Conservation (phyloP, 257 asterid species). For the Solanum medicagineum region DNA sequence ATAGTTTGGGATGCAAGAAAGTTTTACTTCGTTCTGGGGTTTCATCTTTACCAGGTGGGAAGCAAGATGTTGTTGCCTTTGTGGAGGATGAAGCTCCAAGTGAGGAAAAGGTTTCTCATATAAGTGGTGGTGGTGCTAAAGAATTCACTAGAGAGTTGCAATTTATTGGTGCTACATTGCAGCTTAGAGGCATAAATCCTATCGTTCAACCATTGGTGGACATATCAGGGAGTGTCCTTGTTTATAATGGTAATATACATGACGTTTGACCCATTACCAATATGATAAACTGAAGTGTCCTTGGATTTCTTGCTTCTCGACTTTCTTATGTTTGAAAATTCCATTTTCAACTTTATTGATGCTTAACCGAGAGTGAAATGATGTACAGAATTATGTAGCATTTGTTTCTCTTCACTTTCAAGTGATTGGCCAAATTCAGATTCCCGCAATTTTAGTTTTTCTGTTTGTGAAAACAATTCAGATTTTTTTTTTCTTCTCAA, state of each 20-base stretch:
- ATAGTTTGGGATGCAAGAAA: slow-evolving; percentile 54
- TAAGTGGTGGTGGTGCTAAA: not conserved
- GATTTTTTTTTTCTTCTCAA: not conserved
- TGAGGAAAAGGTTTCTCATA: not conserved
- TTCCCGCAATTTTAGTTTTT: not conserved
- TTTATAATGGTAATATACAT: slow-evolving; percentile 63
- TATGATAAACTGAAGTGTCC: not conserved
- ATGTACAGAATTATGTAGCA: not conserved
- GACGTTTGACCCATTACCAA: not conserved
- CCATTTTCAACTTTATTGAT: not conserved
- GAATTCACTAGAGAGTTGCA: slow-evolving; percentile 25
- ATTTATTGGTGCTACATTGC: slow-evolving; percentile 83
- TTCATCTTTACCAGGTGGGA: slow-evolving; percentile 3
- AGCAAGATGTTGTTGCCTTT: slow-evolving; percentile 7
- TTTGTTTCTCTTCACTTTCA: not conserved
- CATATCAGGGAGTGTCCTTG: slow-evolving; percentile 63
- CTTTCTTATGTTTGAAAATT: not conserved
- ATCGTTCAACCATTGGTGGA: slow-evolving; percentile 74
- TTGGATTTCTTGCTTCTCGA: not conserved
- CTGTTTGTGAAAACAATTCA: not conserved
- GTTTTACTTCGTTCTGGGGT: slow-evolving; percentile 20
- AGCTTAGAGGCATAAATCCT: slow-evolving; percentile 65
- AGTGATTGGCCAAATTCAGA: not conserved
- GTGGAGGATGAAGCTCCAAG: slow-evolving; percentile 10
- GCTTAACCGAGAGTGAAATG: not conserved